Evolutionary conservation across 768 basidiomycete genomes (phyloP).

Genomic region (Amanita rubescens): DNA sequence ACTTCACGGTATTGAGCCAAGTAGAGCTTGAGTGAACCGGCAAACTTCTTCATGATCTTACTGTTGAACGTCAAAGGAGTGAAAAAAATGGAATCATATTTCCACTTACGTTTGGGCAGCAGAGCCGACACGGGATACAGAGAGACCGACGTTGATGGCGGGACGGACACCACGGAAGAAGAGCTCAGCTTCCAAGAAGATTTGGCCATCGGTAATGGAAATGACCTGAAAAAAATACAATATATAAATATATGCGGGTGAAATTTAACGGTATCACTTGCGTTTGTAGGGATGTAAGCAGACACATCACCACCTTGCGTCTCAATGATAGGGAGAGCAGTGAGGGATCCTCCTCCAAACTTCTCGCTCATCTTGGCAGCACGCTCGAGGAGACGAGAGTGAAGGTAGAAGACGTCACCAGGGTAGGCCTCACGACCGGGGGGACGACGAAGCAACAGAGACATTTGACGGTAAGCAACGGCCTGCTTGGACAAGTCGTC

Average conservation of each 20-base stretch:
- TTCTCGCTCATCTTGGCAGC: conserved; percentile 99
- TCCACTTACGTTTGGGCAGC: conserved; percentile 93
- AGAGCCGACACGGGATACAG: conserved; percentile 99
- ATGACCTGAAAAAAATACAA: conserved; percentile 62
- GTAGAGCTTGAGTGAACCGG: conserved; percentile 99
- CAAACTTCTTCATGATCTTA: conserved; percentile 99
- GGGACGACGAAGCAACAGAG: conserved; percentile 97
- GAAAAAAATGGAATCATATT: no score
- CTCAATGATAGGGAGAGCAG: conserved; percentile 98
- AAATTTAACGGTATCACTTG: conserved; percentile 25
- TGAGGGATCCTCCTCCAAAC: conserved; percentile 97
- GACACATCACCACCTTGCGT: conserved; percentile 99
- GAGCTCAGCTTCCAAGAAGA: conserved; percentile 99
- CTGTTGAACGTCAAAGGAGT: conserved; percentile 26
- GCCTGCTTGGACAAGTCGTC: conserved; percentile 99
- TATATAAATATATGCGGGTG: not conserved
- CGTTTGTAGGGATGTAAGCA: conserved; percentile 95
- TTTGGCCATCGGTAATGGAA: conserved; percentile 99
- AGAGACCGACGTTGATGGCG: conserved; percentile 99
- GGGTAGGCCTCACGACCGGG: conserved; percentile 99
- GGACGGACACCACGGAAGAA: conserved; percentile 99
- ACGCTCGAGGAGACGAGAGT: conserved; percentile 99
- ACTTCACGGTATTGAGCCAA: conserved; percentile 99
- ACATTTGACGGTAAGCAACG: conserved; percentile 99
- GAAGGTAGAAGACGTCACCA: conserved; percentile 99